Evolutionary conservation across 1,284 basidiomycete genomes (phyloP).

Genomic region (Heterobasidion parviporum): DNA sequence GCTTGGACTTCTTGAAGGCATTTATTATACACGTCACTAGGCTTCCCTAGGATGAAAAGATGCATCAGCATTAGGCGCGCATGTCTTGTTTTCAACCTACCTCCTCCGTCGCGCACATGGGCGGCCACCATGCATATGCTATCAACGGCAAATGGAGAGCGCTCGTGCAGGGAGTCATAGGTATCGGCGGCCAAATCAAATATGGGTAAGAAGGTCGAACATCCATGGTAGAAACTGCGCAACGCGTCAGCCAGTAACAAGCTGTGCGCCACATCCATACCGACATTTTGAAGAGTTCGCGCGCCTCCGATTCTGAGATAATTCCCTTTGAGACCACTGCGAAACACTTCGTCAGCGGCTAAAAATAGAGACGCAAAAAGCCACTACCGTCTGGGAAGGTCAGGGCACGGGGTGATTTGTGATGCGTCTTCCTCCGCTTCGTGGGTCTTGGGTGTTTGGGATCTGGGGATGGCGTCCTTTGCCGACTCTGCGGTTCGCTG

Average conservation of each 20-base stretch:
- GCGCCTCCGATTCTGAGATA: constrained; percentile 73
- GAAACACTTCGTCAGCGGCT: constrained; percentile 7
- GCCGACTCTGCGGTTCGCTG: constrained; percentile 66
- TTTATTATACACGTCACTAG: constrained; percentile 57
- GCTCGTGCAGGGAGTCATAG: constrained; percentile 70
- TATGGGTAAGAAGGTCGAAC: constrained; percentile 83
- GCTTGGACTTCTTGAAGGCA: constrained; percentile 76
- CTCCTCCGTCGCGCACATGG: constrained; percentile 80
- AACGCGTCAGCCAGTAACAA: constrained; percentile 8
- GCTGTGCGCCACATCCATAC: constrained; percentile 16
- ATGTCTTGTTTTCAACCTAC: constrained; percentile 26
- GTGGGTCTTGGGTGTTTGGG: constrained; percentile 48
- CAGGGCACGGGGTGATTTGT: constrained; percentile 40
- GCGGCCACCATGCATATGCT: constrained; percentile 88
- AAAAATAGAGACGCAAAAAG: constrained; percentile 9
- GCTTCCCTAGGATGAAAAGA: constrained; percentile 32
- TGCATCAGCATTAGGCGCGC: not conserved
- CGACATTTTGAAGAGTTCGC: constrained; percentile 77
- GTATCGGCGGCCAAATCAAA: constrained; percentile 76
- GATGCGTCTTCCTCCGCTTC: constrained; percentile 64
- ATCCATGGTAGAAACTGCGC: constrained; percentile 75
- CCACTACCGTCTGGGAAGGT: constrained; percentile 62
- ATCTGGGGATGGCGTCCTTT: constrained; percentile 63
- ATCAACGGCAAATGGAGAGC: constrained; percentile 80
- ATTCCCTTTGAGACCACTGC: constrained; percentile 74